These are phyloP conservation scores for Ottelia alismoides DNA, from an alignment of 106 monocot species.

Conservation along the genomic window DNA sequence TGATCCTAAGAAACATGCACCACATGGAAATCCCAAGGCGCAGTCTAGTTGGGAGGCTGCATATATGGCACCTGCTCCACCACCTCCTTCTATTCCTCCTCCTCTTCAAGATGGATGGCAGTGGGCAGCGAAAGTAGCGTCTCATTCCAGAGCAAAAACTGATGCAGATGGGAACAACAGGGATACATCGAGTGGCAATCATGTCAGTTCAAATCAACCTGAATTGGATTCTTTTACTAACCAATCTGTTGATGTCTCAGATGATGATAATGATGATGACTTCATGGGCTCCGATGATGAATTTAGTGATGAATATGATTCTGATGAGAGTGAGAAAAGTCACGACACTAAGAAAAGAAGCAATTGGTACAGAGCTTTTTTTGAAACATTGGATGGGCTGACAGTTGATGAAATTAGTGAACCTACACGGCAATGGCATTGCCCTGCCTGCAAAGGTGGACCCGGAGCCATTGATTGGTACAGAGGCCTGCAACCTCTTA, in stretches of 20 bases:
- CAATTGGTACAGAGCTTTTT: constrained; percentile 65
- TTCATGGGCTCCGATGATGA: constrained; percentile 57
- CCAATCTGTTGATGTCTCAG: constrained; percentile 21
- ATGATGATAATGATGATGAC: constrained; percentile 32
- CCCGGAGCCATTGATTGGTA: constrained; percentile 98
- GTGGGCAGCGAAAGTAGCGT: constrained; percentile 34
- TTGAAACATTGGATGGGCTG: constrained; percentile 46
- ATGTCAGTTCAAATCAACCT: constrained; percentile 11
- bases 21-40: constrained; percentile 24
- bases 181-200: not conserved
- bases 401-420: constrained; percentile 54
- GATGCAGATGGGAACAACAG: not conserved
- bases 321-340: constrained; percentile 74
- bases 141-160: constrained; percentile 19
- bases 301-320: constrained; percentile 79
- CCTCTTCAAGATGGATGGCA: constrained; percentile 59
- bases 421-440: constrained; percentile 79
- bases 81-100: constrained; percentile 15
- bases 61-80: constrained; percentile 34
- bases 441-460: constrained; percentile 78
- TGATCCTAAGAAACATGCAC: constrained; percentile 14
- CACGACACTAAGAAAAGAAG: constrained; percentile 61
- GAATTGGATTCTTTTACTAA: constrained; percentile 7
- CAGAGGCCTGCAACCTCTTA: constrained; percentile 73
- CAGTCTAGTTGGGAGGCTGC: constrained; percentile 27